Conservation (phyloP, 768 basidiomycete genomes). For the Lentinula lateritia region DNA sequence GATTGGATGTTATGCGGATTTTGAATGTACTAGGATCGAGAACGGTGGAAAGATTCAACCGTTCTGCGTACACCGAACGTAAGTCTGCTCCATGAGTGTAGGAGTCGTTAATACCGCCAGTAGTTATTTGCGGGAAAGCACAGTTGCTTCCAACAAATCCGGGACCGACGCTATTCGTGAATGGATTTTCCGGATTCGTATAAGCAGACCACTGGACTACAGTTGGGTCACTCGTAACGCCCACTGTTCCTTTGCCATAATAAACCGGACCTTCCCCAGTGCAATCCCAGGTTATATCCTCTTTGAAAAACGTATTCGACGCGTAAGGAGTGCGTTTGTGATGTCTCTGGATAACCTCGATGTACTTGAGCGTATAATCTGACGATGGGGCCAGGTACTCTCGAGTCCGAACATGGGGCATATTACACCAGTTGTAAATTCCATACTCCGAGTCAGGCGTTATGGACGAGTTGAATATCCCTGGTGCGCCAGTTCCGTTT, state of each 20-base stretch:
- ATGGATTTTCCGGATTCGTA: slow-evolving; percentile 33
- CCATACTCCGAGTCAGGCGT: slow-evolving; percentile 36
- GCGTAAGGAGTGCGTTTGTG: slow-evolving; percentile 49
- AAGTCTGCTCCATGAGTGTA: slow-evolving; percentile 42
- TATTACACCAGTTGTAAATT: slow-evolving; percentile 48
- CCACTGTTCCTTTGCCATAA: slow-evolving; percentile 12
- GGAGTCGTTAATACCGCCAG: slow-evolving; percentile 37
- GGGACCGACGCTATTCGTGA: slow-evolving; percentile 32
- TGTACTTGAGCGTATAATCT: slow-evolving; percentile 40
- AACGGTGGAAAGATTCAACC: slow-evolving; percentile 27
- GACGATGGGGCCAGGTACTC: slow-evolving; percentile 37
- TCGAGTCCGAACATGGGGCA: slow-evolving; percentile 41
- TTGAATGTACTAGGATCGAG: slow-evolving; percentile 26
- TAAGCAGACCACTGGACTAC: slow-evolving; percentile 37
- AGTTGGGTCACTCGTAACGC: not conserved
- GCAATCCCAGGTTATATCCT: slow-evolving; percentile 41
- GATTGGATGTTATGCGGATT: slow-evolving; percentile 48
- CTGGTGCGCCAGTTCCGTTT: slow-evolving; percentile 37
- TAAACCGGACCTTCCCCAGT: slow-evolving; percentile 31
- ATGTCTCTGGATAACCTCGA: slow-evolving; percentile 48
- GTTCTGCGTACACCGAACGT: slow-evolving; percentile 35
- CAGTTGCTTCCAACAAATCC: slow-evolving; percentile 41
- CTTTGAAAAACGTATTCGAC: slow-evolving; percentile 46
- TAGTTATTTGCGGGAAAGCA: slow-evolving; percentile 45
- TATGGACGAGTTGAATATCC: slow-evolving; percentile 37